These are phyloP conservation scores for Serpula lacrymans DNA, from an alignment of 768 basidiomycete species.

Conservation along the genomic window DNA sequence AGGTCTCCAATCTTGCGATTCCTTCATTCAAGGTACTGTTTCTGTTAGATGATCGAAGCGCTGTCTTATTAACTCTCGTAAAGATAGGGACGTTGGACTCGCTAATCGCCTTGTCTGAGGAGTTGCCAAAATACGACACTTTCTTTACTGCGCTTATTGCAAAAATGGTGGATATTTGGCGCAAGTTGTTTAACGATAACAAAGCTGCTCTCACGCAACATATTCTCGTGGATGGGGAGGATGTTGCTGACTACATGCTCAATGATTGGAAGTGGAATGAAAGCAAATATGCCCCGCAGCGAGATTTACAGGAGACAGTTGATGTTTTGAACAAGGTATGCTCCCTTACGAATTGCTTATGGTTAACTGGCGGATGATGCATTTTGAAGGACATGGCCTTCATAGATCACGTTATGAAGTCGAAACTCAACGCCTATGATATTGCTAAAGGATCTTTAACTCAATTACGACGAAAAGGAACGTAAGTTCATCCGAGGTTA, in stretches of 20 bases:
- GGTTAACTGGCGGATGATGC: slow-evolving; percentile 8
- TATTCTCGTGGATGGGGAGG: slow-evolving; percentile 73
- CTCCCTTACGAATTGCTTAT: slow-evolving; percentile 1
- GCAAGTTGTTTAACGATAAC: slow-evolving; percentile 88
- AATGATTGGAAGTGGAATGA: slow-evolving; percentile 91
- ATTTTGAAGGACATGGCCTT: slow-evolving; percentile 80
- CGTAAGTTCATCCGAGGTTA: slow-evolving; percentile 44
- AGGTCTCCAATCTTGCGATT: slow-evolving; percentile 65
- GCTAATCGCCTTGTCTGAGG: slow-evolving; percentile 86
- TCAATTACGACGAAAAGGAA: slow-evolving; percentile 92
- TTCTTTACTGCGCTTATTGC: slow-evolving; percentile 86
- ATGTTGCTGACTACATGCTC: slow-evolving; percentile 77
- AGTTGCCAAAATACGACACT: slow-evolving; percentile 86
- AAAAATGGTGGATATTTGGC: slow-evolving; percentile 91
- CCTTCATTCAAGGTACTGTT: slow-evolving; percentile 91
- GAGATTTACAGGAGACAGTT: slow-evolving; percentile 77
- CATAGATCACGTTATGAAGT: slow-evolving; percentile 92
- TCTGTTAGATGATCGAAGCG: slow-evolving; percentile 3
- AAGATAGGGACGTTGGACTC: slow-evolving; percentile 93
- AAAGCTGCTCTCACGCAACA: slow-evolving; percentile 72
- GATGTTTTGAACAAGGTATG: slow-evolving; percentile 83
- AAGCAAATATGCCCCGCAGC: slow-evolving; percentile 82
- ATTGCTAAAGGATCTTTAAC: slow-evolving; percentile 88
- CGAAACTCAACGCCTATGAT: slow-evolving; percentile 89
- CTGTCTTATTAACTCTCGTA: slow-evolving; percentile 11